Base-by-base conservation (phyloP, 2,329 filamentous ascomycete genomes). In the Cyphellophora europaea region DNA sequence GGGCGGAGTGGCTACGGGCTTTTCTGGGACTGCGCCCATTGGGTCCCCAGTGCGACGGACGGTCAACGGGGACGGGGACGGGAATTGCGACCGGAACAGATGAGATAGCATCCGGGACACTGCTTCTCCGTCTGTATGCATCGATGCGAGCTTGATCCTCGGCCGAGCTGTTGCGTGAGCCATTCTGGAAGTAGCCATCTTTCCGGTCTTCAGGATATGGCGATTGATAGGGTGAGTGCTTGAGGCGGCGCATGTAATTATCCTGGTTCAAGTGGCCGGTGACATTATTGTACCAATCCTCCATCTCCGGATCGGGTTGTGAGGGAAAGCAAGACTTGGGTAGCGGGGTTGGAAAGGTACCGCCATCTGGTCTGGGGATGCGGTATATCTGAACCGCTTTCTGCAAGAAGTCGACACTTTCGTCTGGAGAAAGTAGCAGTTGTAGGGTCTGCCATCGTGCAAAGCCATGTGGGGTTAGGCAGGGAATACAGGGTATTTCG, bases 361-460 rank as follows among this genome's bases (percentile, higher is more conserved):
- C 71, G 8, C 66, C 86, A 28, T 77, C 73, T 0, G 82, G 82
- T 50, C 93, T 76, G 40, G 72, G 74, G 39, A 96, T 70, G 21
- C 76, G 69, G 72, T 87, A 95, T 44, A 82, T 69, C 41, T 72
- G 71, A 3, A 93, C 82, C 1, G 87, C 85, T 50, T 75, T 79
- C 50, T 91, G 85, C 15, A 98, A 59, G 49, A 87, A 89, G 0
- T 77, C 76, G 1, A 87, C 82, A 61, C 96, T 88, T 50, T 93
- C 84, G 48, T 91, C 81, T 0, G 91, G 91, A 2, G 79, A 83
- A 2, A 96, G 72, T 21, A 96, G 66, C 14, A 94, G 72, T 61
- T 96, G 86, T 36, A 96, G 82, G 0, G 84, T 86, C 63, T 94
- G 82, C 89, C 89, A 98, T 55, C 85, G 79, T 28, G 89, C 83